Percentiles rank a stretch among this genome's conserved stretches.
Evolutionary conservation across 73 alveolate genomes (phyloP).

Genomic region (Uronychia setigera): DNA sequence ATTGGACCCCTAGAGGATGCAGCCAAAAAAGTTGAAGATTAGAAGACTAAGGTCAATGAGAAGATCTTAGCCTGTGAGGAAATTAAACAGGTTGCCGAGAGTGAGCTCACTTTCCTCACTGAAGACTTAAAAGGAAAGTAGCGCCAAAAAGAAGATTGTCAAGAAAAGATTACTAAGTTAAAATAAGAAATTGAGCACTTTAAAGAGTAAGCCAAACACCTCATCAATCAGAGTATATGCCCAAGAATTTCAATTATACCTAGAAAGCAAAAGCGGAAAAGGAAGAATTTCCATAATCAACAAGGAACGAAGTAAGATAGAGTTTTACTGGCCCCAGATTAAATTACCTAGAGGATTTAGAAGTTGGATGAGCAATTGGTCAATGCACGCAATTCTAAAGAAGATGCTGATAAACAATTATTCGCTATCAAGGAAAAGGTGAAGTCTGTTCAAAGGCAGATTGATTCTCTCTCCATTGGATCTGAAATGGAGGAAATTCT

Average conservation of each 20-base stretch:
- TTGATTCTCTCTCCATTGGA: not conserved
- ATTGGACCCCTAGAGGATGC: slow-evolving; percentile 52
- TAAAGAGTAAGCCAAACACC: not conserved
- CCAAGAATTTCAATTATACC: not conserved
- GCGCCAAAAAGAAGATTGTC: not conserved
- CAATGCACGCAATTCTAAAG: not conserved
- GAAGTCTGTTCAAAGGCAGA: not conserved
- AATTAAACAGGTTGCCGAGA: not conserved
- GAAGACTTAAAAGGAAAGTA: not conserved
- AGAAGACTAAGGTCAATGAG: not conserved
- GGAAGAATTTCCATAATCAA: not conserved
- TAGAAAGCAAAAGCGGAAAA: slow-evolving; percentile 6
- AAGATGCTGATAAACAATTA: not conserved
- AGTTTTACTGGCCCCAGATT: too few relatives aligned
- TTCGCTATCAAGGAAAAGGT: not conserved
- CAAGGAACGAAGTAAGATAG: too few relatives aligned
- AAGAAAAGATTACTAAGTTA: slow-evolving; percentile 6
- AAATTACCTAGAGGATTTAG: not conserved
- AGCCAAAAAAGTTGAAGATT: slow-evolving; percentile 1
- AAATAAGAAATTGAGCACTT: not conserved
- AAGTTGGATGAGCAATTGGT: not conserved
- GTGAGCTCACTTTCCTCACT: not conserved
- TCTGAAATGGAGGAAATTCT: not conserved
- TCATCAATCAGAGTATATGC: not conserved
- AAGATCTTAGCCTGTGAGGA: slow-evolving; percentile 14